Conservation (phyloP, 2,329 filamentous ascomycete species). For the Diaporthe caulivora region DNA sequence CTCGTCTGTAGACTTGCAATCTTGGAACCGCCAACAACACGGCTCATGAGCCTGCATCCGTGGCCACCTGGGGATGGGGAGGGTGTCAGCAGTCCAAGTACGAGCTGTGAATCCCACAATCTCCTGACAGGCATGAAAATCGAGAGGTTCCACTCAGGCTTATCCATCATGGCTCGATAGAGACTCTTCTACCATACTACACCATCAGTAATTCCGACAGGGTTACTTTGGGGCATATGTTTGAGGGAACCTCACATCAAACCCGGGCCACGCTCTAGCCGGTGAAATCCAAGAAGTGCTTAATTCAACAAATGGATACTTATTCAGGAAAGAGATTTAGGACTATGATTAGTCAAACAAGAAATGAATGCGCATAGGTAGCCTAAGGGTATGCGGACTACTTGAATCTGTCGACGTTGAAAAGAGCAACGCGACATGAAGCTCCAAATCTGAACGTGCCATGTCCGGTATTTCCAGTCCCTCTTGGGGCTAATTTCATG, state of each 20-base stretch:
- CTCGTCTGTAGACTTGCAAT: too few relatives aligned
- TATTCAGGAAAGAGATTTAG: background rate
- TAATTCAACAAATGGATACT: background rate
- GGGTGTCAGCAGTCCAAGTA: constrained; percentile 34
- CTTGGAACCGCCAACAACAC: constrained; percentile 34
- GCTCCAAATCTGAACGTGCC: background rate
- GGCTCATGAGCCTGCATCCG: constrained; percentile 35
- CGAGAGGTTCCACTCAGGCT: constrained; percentile 24
- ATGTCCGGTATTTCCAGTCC: too few relatives aligned
- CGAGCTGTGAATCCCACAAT: constrained; percentile 29
- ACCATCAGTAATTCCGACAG: background rate
- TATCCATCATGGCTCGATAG: constrained; percentile 3
- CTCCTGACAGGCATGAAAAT: background rate
- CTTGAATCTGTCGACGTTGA: background rate
- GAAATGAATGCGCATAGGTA: background rate
- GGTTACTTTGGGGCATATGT: background rate
- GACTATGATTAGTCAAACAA: background rate
- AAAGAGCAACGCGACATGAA: background rate
- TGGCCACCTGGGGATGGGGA: constrained; percentile 37
- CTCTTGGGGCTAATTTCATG: background rate
- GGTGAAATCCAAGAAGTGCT: background rate
- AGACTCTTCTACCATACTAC: background rate
- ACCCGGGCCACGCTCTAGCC: too few relatives aligned
- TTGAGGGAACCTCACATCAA: too few relatives aligned
- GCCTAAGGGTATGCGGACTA: background rate